Evolutionary conservation across 768 basidiomycete species (phyloP), one percentile per base, ranked within the genome.

Genomic region (Suillus lakei): DNA sequence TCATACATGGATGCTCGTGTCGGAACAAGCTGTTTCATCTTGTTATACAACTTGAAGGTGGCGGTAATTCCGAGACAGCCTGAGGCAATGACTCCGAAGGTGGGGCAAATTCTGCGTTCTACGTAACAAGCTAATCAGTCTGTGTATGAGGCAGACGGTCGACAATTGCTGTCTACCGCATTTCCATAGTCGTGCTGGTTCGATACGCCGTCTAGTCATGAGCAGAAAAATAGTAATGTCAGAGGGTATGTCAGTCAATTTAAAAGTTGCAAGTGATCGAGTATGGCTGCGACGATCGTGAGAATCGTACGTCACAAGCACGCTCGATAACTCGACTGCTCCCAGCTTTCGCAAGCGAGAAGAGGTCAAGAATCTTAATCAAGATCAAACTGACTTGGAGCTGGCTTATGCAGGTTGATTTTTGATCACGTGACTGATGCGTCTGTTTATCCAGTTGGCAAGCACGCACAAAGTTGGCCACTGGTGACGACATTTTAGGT

Each of bases 401-500:
- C n/a, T n/a, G n/a, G n/a, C n/a, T n/a, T n/a, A n/a, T n/a, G n/a
- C n/a, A n/a, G 5, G 18, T 32, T 54, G 53, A 32, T 54, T 54
- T 32, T 54, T 1, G 1, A n/a, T 4, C 53, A 54, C 53, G 53
- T 54, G 53, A 54, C 30, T 21, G 30, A 54, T 30, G 30, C 30
- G 26, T 28, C 26, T 28, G 50, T 30, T 53, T 53, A 53, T 53
- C 2, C 15, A 30, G 50, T 12, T 5, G 30, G 53, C 30, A 54
- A 54, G 21, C 53, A 54, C 30, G 53, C 53, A 21, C 53, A 54
- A 54, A 54, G 80, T 51, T 84, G 83, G 83, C 83, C 82, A 4
- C 66, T 83, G 74, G 81, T 80, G 54, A 67, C 86, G 79, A 26
- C 32, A 8, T 7, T 38, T 13, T 12, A 12, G 1, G 9, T 38